These are phyloP conservation scores for Fusarium pseudonygamai DNA, from an alignment of 2,329 filamentous ascomycete species.

Conservation along the genomic window DNA sequence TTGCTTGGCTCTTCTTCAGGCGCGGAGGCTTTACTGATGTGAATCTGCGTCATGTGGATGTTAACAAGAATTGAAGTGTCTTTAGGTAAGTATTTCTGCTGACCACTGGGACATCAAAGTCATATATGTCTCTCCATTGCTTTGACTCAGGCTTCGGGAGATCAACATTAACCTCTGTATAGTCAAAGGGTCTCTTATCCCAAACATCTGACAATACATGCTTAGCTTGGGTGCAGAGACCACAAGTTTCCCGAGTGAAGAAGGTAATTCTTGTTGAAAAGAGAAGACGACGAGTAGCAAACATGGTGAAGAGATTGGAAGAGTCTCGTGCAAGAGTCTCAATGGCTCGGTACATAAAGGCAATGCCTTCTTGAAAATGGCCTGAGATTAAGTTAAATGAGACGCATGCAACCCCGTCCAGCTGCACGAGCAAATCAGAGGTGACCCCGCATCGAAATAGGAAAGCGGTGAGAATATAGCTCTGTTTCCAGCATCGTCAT, in stretches of 20 bases:
- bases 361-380: constrained; percentile 16
- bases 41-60: constrained; percentile 57
- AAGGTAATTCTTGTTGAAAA: constrained; percentile 74
- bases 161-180: constrained; percentile 77
- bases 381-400: constrained; percentile 9
- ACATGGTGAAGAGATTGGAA: constrained; percentile 53
- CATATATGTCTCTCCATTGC: constrained; percentile 77
- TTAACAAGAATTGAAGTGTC: neutral
- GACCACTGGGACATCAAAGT: constrained; percentile 85
- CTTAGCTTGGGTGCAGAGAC: constrained; percentile 75
- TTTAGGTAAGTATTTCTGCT: constrained; percentile 36
- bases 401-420: constrained; percentile 2
- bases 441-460: constrained; percentile 46
- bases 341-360: neutral
- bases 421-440: constrained; percentile 6
- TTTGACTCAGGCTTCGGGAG: constrained; percentile 71
- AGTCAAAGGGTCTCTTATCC: constrained; percentile 73
- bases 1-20: constrained; percentile 63
- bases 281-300: constrained; percentile 58
- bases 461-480: constrained; percentile 48
- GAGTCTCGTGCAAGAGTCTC: neutral
- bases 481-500: constrained; percentile 42
- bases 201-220: constrained; percentile 73
- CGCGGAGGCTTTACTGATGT: constrained; percentile 66
- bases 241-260: constrained; percentile 78